Evolutionary conservation across 495 filamentous ascomycete species (phyloP), one percentile per base, ranked within the genome.

Genomic region (Cetradonia linearis): DNA sequence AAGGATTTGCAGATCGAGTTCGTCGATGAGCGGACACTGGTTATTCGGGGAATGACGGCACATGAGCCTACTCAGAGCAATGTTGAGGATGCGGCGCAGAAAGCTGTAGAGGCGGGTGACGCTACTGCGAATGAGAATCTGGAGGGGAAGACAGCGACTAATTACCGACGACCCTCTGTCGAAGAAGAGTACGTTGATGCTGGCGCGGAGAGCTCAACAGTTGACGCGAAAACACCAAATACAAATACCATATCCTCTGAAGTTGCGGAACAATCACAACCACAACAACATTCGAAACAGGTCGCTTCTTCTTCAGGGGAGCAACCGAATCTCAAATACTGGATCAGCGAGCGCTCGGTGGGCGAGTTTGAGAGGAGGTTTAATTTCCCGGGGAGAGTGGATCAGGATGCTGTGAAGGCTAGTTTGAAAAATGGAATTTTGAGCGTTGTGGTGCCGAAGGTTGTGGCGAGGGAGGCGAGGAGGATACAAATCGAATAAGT

Each of bases 1-100:
- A 81, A 86, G 60, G 77, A 94, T 66, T 72, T 96, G 63, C 74
- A 81, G 56, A 87, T 96, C 66, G 89, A 95, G 71, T 95, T 95
- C 78, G 82, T 81, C 54, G 91, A 95, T 68, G 72, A 78, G 5
- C 78, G 87, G 55, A 95, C 87, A 16, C 74, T 97, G 5, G 77
- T 83, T 53, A 80, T 96, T 69, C 78, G 78, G 56, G 92, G 91
- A 47, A 81, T 73, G 50, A 77, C 79, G 30, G 85, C 89, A 67
- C 79, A 81, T 62, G 70, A 70, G 42, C 80, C 46, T 66, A 74
- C 56, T 68, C 72, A 30, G 6, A 61, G n/a, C 28, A 67, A 67
- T 54, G 68, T 64, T n/a, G 64, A 58, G 23, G 56, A 74, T 65
- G 30, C 49, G 23, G 9, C 57, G 18, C 25, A 40, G 25, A 63